Percentiles rank a stretch among this genome's conserved stretches.
Conservation (phyloP, 441 rosid genomes). For the Populus trichocarpa region DNA sequence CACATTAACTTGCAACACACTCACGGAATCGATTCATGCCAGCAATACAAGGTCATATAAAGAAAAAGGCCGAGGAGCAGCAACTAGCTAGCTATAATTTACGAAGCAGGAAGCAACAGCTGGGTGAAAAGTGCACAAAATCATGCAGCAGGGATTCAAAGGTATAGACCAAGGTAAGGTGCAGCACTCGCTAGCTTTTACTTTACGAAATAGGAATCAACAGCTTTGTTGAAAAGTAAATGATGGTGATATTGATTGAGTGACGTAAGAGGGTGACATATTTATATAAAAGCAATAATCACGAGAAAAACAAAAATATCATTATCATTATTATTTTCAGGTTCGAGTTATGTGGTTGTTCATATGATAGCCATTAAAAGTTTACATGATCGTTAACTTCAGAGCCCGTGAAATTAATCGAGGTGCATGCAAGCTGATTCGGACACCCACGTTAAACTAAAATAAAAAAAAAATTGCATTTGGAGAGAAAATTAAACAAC, state of each 20-base stretch:
- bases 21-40: not conserved
- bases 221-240: too few species aligned
- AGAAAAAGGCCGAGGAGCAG: not conserved
- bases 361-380: too few species aligned
- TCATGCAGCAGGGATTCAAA: not conserved
- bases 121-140: not conserved
- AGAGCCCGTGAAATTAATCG: too few species aligned
- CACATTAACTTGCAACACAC: not conserved
- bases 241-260: too few species aligned
- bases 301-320: not conserved
- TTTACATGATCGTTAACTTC: too few species aligned
- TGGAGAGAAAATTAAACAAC: too few species aligned
- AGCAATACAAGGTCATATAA: not conserved
- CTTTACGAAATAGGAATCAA: not conserved
- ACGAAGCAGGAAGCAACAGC: not conserved
- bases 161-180: not conserved
- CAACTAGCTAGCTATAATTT: not conserved
- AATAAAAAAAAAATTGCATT: too few species aligned
- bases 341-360: too few species aligned
- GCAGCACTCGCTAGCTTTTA: not conserved
- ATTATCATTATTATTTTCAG: too few species aligned
- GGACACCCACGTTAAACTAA: too few species aligned
- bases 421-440: too few species aligned
- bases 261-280: not conserved
- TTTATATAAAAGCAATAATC: not conserved